These are phyloP conservation scores for Candida palmyrensis DNA, from an alignment of 805 yeast species.

Conservation along the genomic window DNA sequence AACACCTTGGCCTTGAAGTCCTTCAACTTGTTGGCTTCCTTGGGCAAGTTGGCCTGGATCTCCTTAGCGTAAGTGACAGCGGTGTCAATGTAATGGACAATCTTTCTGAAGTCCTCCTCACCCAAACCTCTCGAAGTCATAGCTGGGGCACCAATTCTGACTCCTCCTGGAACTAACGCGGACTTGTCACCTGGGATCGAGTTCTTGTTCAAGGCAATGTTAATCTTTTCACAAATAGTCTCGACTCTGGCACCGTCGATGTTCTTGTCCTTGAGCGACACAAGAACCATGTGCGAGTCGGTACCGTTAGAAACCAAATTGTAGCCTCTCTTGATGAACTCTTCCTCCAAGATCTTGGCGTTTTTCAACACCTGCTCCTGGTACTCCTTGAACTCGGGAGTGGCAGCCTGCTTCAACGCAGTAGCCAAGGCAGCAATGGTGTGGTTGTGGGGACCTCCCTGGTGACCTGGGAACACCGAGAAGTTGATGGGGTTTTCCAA, in stretches of 20 bases:
- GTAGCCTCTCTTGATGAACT: slow-evolving; percentile 61
- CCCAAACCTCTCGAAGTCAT: slow-evolving; percentile 96
- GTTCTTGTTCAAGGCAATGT: slow-evolving; percentile 94
- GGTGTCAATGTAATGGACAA: slow-evolving; percentile 71
- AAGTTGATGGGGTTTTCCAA: slow-evolving; percentile 90
- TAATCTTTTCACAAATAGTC: slow-evolving; percentile 79
- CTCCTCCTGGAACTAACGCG: slow-evolving; percentile 93
- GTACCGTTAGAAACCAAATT: slow-evolving; percentile 88
- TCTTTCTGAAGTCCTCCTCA: slow-evolving; percentile 70
- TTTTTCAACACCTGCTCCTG: slow-evolving; percentile 79
- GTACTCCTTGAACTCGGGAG: slow-evolving; percentile 85
- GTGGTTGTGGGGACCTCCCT: slow-evolving; percentile 99
- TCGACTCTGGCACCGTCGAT: slow-evolving; percentile 97
- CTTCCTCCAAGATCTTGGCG: slow-evolving; percentile 71
- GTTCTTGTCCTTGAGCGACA: slow-evolving; percentile 70
- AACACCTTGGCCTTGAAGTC: slow-evolving; percentile 86
- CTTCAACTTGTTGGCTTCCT: slow-evolving; percentile 90
- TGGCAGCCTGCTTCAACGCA: slow-evolving; percentile 85
- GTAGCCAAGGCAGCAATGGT: slow-evolving; percentile 95
- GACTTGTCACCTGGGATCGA: slow-evolving; percentile 95
- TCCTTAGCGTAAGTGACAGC: slow-evolving; percentile 76
- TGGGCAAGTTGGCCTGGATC: slow-evolving; percentile 76
- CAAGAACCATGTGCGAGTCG: slow-evolving; percentile 87
- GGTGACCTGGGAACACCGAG: slow-evolving; percentile 98
- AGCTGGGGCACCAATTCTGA: slow-evolving; percentile 97